These are phyloP conservation scores for Agaricus blazei DNA, from an alignment of 768 basidiomycete species.

Conservation along the genomic window DNA sequence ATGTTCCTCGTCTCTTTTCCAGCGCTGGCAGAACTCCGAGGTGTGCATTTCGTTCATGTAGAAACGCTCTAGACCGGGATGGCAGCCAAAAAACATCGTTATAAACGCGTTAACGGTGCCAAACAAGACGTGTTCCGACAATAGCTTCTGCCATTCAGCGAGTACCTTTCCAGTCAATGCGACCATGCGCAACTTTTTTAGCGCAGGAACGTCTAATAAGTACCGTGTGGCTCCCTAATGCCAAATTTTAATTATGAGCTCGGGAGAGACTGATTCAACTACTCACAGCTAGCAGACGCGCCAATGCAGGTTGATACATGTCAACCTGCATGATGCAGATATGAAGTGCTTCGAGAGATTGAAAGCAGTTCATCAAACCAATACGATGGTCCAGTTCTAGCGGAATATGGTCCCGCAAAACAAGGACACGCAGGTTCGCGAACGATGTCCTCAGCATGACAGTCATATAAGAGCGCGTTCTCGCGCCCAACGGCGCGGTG, in stretches of 20 bases:
- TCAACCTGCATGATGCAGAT: neutral
- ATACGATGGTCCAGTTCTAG: neutral
- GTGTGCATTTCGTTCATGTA: neutral
- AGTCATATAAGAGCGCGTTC: neutral
- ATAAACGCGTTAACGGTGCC: neutral
- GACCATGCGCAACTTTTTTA: neutral
- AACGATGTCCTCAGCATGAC: neutral
- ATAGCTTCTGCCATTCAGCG: too few species aligned
- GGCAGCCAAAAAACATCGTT: neutral
- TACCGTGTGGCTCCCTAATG: neutral
- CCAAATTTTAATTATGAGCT: neutral
- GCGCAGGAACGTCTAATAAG: neutral
- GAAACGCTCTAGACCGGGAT: neutral
- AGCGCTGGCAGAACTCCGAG: neutral
- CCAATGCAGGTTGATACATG: neutral
- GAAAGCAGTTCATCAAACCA: neutral
- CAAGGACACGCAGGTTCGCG: constrained; percentile 3
- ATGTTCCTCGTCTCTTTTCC: neutral
- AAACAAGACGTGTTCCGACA: neutral
- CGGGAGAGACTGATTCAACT: too few species aligned
- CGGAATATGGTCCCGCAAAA: neutral
- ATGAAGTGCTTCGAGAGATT: constrained; percentile 3
- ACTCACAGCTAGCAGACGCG: neutral
- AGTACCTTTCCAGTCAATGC: neutral
- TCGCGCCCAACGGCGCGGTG: neutral